Conservation (phyloP, 257 asterid species). For the Plectranthus barbatus region DNA sequence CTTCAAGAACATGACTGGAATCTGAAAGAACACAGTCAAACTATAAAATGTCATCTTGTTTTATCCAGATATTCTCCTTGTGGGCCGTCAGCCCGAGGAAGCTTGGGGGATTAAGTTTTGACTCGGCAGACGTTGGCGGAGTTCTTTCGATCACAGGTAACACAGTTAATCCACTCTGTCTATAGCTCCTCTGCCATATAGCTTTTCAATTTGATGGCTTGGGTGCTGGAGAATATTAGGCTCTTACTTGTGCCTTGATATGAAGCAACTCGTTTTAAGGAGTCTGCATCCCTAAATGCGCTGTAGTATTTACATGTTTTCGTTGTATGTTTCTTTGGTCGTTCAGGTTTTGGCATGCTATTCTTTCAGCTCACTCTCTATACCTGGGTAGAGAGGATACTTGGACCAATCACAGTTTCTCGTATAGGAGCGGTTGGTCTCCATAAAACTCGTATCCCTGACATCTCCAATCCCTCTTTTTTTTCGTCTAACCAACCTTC, state of each 20-base stretch:
- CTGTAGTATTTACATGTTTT: neutral
- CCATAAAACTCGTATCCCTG: neutral
- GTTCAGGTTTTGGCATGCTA: conserved; percentile 65
- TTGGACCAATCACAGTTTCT: conserved; percentile 54
- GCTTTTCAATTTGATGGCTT: neutral
- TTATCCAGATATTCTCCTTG: conserved; percentile 83
- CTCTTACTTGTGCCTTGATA: neutral
- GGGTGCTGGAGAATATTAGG: too few species aligned
- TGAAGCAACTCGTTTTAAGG: neutral
- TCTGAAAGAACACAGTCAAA: too few species aligned
- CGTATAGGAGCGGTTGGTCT: conserved; percentile 69
- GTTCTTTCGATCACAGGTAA: conserved; percentile 73
- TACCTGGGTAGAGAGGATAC: conserved; percentile 40
- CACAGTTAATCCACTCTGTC: neutral
- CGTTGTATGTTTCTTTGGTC: neutral
- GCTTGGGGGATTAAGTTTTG: conserved; percentile 62
- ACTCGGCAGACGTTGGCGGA: conserved; percentile 65
- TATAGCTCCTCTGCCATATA: neutral
- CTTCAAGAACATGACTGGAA: too few species aligned
- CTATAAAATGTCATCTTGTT: too few species aligned
- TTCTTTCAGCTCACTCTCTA: conserved; percentile 64
- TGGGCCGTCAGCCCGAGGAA: conserved; percentile 83
- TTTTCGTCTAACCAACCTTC: neutral
- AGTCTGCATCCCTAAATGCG: neutral
- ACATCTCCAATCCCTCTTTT: neutral